Evolutionary conservation across 257 asterid species (phyloP), one percentile per base, ranked within the genome.

Genomic region (Ajuga chamaepitys): DNA sequence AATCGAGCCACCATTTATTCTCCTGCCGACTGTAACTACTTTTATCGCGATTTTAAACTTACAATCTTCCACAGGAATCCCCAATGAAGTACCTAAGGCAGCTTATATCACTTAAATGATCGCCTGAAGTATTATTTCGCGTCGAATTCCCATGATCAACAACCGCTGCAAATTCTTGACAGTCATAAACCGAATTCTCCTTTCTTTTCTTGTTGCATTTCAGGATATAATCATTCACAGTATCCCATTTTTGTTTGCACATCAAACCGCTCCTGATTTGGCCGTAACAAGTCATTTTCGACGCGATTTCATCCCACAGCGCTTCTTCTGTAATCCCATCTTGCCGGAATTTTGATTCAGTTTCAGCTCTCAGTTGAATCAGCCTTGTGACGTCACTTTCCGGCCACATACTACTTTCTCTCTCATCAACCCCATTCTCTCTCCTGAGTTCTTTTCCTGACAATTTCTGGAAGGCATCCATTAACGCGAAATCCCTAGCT

Each of bases 181-280:
- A n/a, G n/a, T 56, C 61, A 4, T 48, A 10, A 2, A 47, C 51
- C 3, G 67, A 65, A 30, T 70, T 75, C 25, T 85, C 89, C 72
- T 72, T 86, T 68, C 86, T 78, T 63, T 80, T 86, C 75, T 80
- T 83, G 70, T 63, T 73, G 64, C 86, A 80, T 42, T 78, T 80
- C 53, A 70, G 60, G 17, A 75, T 53, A 68, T 86, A 83, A 51
- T 73, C 74, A 63, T 73, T 79, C 41, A 84, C 58, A 10, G 62
- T 62, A 46, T 78, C 82, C 89, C 94, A 85, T 61, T 82, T 88
- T 1, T 83, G 77, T 51, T 74, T 84, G 55, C 87, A 77, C 83
- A 74, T 76, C 16, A 57, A 44, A 0, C 74, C 77, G 60, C 72
- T 77, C 72, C 83, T 78, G 0, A 81, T 81, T 52, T 80, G 70